Percentiles rank a stretch among this genome's conserved stretches.
Conservation (phyloP, 495 filamentous ascomycete species). For the Xylaria nigripes region DNA sequence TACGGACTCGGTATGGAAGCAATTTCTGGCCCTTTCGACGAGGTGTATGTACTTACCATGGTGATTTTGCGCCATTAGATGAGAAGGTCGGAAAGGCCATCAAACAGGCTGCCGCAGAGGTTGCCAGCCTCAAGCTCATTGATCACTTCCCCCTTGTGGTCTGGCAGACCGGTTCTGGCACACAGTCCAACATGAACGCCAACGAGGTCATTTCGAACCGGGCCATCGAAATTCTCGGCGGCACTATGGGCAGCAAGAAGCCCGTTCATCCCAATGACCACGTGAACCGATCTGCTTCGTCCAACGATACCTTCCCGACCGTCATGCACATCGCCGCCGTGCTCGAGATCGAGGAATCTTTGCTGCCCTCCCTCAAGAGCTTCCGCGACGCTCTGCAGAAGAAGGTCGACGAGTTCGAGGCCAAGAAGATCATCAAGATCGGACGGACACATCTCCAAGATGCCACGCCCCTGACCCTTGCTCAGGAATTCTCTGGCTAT, state of each 20-base stretch:
- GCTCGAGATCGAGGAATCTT: conserved; percentile 77
- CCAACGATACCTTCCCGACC: conserved; percentile 98
- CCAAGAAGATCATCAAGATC: conserved; percentile 90
- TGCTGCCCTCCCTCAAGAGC: conserved; percentile 73
- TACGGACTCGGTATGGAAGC: conserved; percentile 75
- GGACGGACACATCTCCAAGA: conserved; percentile 97
- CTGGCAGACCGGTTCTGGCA: conserved; percentile 98
- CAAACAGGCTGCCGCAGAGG: conserved; percentile 87
- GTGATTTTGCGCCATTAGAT: conserved; percentile 43
- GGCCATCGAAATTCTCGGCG: conserved; percentile 94
- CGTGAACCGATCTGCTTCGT: conserved; percentile 97
- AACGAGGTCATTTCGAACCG: conserved; percentile 99
- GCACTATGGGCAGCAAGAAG: conserved; percentile 90
- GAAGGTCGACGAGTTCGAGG: conserved; percentile 84
- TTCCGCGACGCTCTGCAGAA: conserved; percentile 74
- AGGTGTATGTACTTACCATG: conserved; percentile 13
- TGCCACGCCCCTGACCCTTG: conserved; percentile 89
- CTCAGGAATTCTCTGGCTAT: conserved; percentile 97
- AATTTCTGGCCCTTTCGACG: conserved; percentile 7
- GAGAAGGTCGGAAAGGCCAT: conserved; percentile 89
- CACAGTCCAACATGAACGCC: conserved; percentile 99
- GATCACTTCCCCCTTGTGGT: conserved; percentile 99
- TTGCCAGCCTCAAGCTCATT: conserved; percentile 85
- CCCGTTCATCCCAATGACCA: conserved; percentile 99
- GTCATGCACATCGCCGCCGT: conserved; percentile 99